Conservation (phyloP, 2,329 filamentous ascomycete genomes). For the Sphaerulina populicola region DNA sequence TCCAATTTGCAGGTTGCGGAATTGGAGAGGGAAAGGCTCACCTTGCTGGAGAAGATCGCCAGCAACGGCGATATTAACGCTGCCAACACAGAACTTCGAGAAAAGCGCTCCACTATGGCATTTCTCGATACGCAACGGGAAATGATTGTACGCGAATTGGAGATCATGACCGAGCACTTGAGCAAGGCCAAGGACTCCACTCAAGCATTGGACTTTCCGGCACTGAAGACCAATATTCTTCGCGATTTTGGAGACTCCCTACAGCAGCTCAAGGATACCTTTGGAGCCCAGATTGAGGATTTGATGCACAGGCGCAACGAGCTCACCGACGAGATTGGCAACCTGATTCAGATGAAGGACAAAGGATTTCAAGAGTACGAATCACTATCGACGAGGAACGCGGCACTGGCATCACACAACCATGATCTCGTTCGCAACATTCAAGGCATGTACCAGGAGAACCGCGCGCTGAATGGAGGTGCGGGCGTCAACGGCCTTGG, state of each 20-base stretch:
- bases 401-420: conserved; percentile 88
- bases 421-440: conserved; percentile 92
- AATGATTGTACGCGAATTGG: conserved; percentile 86
- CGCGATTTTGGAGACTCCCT: conserved; percentile 56
- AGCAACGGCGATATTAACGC: conserved; percentile 57
- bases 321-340: conserved; percentile 74
- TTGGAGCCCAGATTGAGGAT: conserved; percentile 67
- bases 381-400: conserved; percentile 86
- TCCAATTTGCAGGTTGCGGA: conserved; percentile 55
- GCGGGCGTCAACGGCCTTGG: conserved; percentile 50
- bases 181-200: conserved; percentile 77
- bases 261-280: conserved; percentile 69
- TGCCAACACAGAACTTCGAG: conserved; percentile 76
- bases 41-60: conserved; percentile 46
- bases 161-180: conserved; percentile 80
- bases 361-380: conserved; percentile 93
- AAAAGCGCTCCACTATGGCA: conserved; percentile 93
- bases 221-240: conserved; percentile 55
- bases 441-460: conserved; percentile 83
- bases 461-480: conserved; percentile 39
- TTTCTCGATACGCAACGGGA: conserved; percentile 90
- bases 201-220: conserved; percentile 67
- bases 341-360: conserved; percentile 76
- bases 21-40: conserved; percentile 68
- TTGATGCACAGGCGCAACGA: conserved; percentile 81